Evolutionary conservation across 352 stramenopile genomes (phyloP).

Genomic region (Phytophthora europaea): DNA sequence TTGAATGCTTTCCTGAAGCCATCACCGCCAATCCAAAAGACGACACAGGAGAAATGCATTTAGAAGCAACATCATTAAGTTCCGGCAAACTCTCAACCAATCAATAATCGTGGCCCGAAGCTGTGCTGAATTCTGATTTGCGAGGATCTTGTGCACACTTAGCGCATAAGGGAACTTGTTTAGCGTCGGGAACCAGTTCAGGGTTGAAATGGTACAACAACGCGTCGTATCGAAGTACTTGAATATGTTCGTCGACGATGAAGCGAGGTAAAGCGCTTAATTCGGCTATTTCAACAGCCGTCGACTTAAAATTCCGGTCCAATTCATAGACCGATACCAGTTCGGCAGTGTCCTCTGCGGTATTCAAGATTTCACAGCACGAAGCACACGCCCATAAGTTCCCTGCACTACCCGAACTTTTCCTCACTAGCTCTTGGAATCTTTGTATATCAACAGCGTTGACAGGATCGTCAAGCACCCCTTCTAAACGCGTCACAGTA

Average conservation of each 20-base stretch:
- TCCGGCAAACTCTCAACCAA: not conserved
- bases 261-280: no score
- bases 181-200: constrained; percentile 2
- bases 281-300: no score
- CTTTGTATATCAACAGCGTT: no score
- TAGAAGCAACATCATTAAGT: constrained; percentile 4
- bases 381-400: no score
- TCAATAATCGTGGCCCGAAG: constrained; percentile 17
- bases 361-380: no score
- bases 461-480: no score
- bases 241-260: not conserved
- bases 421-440: no score
- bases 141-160: constrained; percentile 2
- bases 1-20: not conserved
- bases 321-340: no score
- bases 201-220: constrained; percentile 15
- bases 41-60: constrained; percentile 9
- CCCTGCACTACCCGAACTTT: no score
- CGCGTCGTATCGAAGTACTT: not conserved
- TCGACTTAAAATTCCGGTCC: no score
- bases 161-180: not conserved
- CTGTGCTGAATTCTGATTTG: constrained; percentile 6
- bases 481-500: no score
- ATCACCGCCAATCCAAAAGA: constrained; percentile 1
- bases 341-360: no score